These are phyloP conservation scores for Microcyclosporella mali DNA, from an alignment of 2,329 filamentous ascomycete species.

Conservation along the genomic window DNA sequence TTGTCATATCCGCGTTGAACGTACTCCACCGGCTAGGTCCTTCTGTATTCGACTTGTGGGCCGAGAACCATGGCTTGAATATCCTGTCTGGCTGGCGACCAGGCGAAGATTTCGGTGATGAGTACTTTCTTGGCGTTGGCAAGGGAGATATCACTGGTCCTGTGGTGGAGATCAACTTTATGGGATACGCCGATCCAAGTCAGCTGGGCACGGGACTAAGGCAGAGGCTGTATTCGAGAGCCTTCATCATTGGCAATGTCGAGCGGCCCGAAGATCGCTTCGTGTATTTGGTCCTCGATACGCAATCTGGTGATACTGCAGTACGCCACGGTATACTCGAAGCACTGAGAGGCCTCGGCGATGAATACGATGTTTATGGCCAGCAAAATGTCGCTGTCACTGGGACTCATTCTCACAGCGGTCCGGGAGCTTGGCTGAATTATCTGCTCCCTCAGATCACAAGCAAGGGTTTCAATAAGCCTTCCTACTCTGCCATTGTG, in stretches of 20 bases:
- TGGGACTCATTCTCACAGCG: constrained; percentile 88
- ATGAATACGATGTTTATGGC: constrained; percentile 67
- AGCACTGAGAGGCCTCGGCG: constrained; percentile 61
- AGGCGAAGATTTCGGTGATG: constrained; percentile 9
- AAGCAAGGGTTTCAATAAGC: constrained; percentile 74
- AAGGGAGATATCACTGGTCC: constrained; percentile 72
- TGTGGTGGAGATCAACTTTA: constrained; percentile 83
- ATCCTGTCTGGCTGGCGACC: constrained; percentile 3
- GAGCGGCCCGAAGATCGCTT: constrained; percentile 64
- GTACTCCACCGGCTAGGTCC: constrained; percentile 14
- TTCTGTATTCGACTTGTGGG: constrained; percentile 11
- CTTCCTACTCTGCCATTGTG: constrained; percentile 85
- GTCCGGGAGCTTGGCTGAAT: constrained; percentile 88
- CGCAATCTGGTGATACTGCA: constrained; percentile 81
- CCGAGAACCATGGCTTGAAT: constrained; percentile 2
- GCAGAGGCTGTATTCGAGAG: constrained; percentile 80
- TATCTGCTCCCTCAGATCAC: constrained; percentile 90
- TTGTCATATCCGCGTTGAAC: constrained; percentile 15
- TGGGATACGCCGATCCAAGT: constrained; percentile 81
- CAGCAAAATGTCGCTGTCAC: constrained; percentile 81
- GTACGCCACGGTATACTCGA: constrained; percentile 81
- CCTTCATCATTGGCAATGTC: constrained; percentile 76
- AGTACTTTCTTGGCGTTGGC: constrained; percentile 61
- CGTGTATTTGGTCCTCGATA: constrained; percentile 82
- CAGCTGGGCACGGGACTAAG: constrained; percentile 79